A percentile compares a stretch with the other conserved stretches of the same genome.
phyloP scores from a whole-genome alignment of 768 basidiomycete species.

The Suillus americanus region DNA sequence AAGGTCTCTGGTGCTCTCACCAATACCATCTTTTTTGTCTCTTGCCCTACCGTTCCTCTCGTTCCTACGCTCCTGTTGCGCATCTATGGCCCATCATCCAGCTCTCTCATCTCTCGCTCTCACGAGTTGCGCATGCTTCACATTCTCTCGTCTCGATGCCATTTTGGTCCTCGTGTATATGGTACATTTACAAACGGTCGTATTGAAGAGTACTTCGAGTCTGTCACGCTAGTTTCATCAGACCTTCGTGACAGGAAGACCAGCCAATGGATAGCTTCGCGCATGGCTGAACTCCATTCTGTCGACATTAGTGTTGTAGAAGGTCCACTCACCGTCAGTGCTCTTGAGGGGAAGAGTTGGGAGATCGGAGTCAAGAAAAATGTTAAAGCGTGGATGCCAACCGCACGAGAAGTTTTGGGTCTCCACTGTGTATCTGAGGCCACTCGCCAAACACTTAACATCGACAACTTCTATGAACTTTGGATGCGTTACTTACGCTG shows the following conservation, averaged over 20 bases:
- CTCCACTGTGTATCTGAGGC: conserved; percentile 50
- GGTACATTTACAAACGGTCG: conserved; percentile 97
- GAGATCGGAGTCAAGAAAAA: conserved; percentile 65
- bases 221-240: conserved; percentile 70
- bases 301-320: conserved; percentile 79
- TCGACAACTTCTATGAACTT: conserved; percentile 59
- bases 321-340: conserved; percentile 36
- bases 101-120: conserved; percentile 82
- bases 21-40: conserved; percentile 96
- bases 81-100: conserved; percentile 88
- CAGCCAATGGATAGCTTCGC: conserved; percentile 85
- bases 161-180: conserved; percentile 87
- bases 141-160: conserved; percentile 82
- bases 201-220: conserved; percentile 93
- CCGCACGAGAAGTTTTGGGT: conserved; percentile 73
- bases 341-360: conserved; percentile 47
- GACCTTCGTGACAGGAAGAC: conserved; percentile 77
- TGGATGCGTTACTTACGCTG: conserved; percentile 73
- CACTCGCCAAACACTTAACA: conserved; percentile 55
- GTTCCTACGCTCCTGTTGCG: conserved; percentile 78
- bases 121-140: conserved; percentile 88
- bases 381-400: conserved; percentile 66
- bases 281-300: conserved; percentile 95
- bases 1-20: conserved; percentile 92
- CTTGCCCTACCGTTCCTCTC: conserved; percentile 53